Percentiles rank a stretch among this genome's conserved stretches.
Conservation (phyloP, 2,329 filamentous ascomycete genomes). For the Paracoccidioides brasiliensis region DNA sequence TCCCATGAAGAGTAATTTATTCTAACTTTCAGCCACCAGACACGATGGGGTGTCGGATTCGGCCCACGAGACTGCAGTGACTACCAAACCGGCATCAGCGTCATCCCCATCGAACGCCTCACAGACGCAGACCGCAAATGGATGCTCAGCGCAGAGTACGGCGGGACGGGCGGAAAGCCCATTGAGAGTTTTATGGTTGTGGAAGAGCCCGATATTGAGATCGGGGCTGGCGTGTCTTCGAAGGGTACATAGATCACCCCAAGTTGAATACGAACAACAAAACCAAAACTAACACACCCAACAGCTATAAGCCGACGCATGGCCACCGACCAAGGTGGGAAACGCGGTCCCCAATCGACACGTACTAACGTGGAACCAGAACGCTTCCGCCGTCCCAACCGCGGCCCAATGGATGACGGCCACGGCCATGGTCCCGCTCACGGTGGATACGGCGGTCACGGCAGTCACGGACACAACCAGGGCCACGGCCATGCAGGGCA, state of each 20-base stretch:
- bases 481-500: conserved; percentile 10
- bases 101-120: conserved; percentile 83
- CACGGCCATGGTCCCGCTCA: conserved; percentile 13
- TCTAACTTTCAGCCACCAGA: conserved; percentile 40
- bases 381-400: conserved; percentile 19
- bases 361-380: conserved; percentile 21
- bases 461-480: conserved; percentile 13
- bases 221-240: conserved; percentile 89
- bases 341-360: conserved; percentile 36
- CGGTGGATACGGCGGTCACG: conserved; percentile 12
- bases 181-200: conserved; percentile 78
- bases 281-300: conserved; percentile 10
- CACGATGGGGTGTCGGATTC: conserved; percentile 94
- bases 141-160: conserved; percentile 87
- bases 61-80: conserved; percentile 95
- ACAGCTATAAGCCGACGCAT: conserved; percentile 40
- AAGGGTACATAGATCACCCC: conserved; percentile 44
- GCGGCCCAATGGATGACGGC: conserved; percentile 13
- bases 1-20: background rate
- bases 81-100: conserved; percentile 78
- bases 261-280: background rate
- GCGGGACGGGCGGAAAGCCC: conserved; percentile 71
- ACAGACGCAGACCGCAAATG: conserved; percentile 96
- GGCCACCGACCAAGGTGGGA: conserved; percentile 38
- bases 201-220: conserved; percentile 97